phyloP scores from a whole-genome alignment of 2,329 filamentous ascomycete genomes.

The Ascochyta fabae region DNA sequence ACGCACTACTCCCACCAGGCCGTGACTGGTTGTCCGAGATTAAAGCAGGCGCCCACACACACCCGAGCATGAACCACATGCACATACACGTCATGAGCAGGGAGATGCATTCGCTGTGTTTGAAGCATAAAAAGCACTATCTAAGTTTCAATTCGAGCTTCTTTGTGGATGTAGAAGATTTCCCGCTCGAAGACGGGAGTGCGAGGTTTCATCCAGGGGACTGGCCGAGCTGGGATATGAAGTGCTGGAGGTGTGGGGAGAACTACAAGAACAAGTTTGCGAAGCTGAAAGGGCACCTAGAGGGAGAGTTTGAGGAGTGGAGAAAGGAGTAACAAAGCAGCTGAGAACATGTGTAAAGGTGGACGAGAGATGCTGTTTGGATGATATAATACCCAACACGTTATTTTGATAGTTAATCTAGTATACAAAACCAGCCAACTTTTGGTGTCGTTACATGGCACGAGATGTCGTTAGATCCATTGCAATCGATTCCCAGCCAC shows the following conservation, averaged over 20 bases:
- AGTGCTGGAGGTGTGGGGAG: constrained; percentile 83
- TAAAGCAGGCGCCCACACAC: constrained; percentile 79
- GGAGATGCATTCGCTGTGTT: constrained; percentile 74
- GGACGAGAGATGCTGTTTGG: background rate
- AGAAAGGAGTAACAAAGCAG: constrained; percentile 51
- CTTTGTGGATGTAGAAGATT: constrained; percentile 77
- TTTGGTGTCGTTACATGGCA: constrained; percentile 21
- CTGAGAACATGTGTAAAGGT: background rate
- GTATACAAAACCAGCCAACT: constrained; percentile 27
- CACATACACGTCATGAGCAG: constrained; percentile 87
- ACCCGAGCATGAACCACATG: constrained; percentile 89
- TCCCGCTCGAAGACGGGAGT: constrained; percentile 75
- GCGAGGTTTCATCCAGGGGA: constrained; percentile 64
- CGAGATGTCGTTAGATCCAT: constrained; percentile 18
- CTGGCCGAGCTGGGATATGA: constrained; percentile 70
- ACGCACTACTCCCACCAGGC: constrained; percentile 62
- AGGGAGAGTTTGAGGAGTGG: constrained; percentile 77
- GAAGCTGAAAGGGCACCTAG: constrained; percentile 76
- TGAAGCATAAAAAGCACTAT: constrained; percentile 88
- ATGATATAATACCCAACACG: background rate
- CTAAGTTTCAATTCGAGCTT: constrained; percentile 89
- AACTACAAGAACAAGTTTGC: constrained; percentile 78
- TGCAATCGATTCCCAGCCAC: background rate
- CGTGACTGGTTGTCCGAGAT: constrained; percentile 81
- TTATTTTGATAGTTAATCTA: constrained; percentile 19